Base-by-base conservation (phyloP, 1,139 yeast species). In the Yamadazyma sp. region DNA sequence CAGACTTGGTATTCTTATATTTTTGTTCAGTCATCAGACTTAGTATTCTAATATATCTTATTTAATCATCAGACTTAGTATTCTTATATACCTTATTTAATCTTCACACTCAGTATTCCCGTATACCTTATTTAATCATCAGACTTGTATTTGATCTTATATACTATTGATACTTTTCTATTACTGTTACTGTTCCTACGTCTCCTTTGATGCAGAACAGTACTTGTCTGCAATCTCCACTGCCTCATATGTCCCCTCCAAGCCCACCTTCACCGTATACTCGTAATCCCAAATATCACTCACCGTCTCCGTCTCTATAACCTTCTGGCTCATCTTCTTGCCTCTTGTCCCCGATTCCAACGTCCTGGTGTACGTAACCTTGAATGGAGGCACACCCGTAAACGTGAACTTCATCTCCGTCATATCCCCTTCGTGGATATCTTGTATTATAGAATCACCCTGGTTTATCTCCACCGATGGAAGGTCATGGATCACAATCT, bases 221-320 rank as follows among this genome's bases (percentile, higher is more conserved):
- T 67, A 85, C 13, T 84, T 84, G 63, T 92, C 99, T 40, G 79
- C 78, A 10, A 92, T 79, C 52, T 86, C 89, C 30, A 87, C 76
- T 7, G 97, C 97, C 59, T 90, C 96, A 56, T 94, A 92, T 3
- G 89, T 85, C 32, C 99, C 99, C 57, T 90, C 96, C 49, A 87
- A 68, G 49, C 88, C 86, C 1, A 95, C 92, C 53, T 74, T 67
- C 4, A 86, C 82, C 35, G 80, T 73, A 56, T 87, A 80, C 50
- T 82, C 87, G 52, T 79, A 63, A 2, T 77, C 82, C 63, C 78
- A 68, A 25, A 90, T 86, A 47, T 83, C 82, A 7, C 78, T 70
- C 23, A 90, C 80, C 3, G 86, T 80, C 46, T 85, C 84, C 1
- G 87, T 82, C 53, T 90, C 97, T 20, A 86, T 81, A 14, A 85